Evolutionary conservation across 257 asterid genomes (phyloP), one percentile per base, ranked within the genome.

Genomic region (Dorcoceras hygrometricum): DNA sequence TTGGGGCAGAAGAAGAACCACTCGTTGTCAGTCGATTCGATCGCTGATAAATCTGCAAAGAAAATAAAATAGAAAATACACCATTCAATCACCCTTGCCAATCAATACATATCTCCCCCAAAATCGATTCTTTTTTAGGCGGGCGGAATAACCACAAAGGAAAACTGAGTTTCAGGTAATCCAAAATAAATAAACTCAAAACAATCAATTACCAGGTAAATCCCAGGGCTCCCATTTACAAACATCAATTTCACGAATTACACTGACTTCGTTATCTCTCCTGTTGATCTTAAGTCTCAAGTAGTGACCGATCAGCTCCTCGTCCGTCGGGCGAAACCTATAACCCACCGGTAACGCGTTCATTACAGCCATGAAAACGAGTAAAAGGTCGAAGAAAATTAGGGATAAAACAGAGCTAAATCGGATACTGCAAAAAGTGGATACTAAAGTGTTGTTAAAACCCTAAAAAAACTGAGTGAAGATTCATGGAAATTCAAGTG

Each of bases 1-100:
- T 94, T 94, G 1, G 95, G 98, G 79, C 98, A 94, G 90, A 94
- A 94, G 87, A 94, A 94, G 89, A 94, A 89, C 99, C 99, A 94
- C 68, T 94, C 96, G 6, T 94, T 83, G 81, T 94, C 99, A 51
- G 68, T 19, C 0, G 99, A 89, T 68, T 87, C 84, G 24, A 94
- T 67, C 70, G 77, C 82, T 10, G 99, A 94, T 83, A 87, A 31
- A 84, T 74, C 99, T 94, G 95, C 85, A 83, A 71, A 51, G 12
- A 46, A 39, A 12, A 3, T 0, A 2, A 34, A 39, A 39, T 1
- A 36, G 14, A 46, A 67, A 4, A 24, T 12, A 23, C 18, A 36
- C 46, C 58, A 28, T 24, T 68, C 36, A 39, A 18, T n/a, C 72
- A 56, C 36, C 31, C 5, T 39, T 61, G 64, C 63, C 48, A 62